Evolutionary conservation across 768 basidiomycete genomes (phyloP), one percentile per base, ranked within the genome.

Genomic region (Leccinum arenicola): DNA sequence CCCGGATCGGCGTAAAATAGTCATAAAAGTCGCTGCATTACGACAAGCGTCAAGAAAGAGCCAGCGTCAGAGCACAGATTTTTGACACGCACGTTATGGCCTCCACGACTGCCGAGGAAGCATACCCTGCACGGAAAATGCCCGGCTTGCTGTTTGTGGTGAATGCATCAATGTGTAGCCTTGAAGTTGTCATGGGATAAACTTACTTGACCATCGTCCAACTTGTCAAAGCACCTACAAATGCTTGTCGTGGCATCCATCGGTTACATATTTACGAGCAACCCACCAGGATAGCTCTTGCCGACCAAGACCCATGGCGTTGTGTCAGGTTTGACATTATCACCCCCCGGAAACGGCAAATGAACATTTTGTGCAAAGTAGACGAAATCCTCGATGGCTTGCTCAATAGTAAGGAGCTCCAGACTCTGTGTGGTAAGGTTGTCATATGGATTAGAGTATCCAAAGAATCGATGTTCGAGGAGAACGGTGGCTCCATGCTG

Each of bases 381-480:
- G 14, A 78, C 86, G 35, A 89, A 72, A 64, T 91, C 88, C 53
- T 89, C 84, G 61, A 89, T 84, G 6, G 87, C 86, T 72, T 91
- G 89, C 66, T 88, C 84, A 51, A 91, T 80, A 1, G 86, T 89
- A 68, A 86, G 85, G 9, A 82, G 64, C 50, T 74, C 71, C 50
- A 91, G 74, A 66, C 84, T 88, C 63, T 80, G 71, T 27, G 80
- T 80, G 33, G 76, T 81, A 31, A 91, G 78, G 68, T 89, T 79
- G n/a, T 80, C 74, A 52, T 78, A 80, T 6, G 89, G 89, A 67
- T 89, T 91, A 57, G 88, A 90, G 19, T 81, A 73, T 14, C 89
- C 89, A 61, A 84, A 90, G 77, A 87, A 91, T 23, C 89, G 80
- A 66, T 91, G 89, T 65, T 91, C 88, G 27, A 89, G 61, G 27